Conservation (phyloP, 331 rosid genomes). For the Rhamnella rubrinervis region DNA sequence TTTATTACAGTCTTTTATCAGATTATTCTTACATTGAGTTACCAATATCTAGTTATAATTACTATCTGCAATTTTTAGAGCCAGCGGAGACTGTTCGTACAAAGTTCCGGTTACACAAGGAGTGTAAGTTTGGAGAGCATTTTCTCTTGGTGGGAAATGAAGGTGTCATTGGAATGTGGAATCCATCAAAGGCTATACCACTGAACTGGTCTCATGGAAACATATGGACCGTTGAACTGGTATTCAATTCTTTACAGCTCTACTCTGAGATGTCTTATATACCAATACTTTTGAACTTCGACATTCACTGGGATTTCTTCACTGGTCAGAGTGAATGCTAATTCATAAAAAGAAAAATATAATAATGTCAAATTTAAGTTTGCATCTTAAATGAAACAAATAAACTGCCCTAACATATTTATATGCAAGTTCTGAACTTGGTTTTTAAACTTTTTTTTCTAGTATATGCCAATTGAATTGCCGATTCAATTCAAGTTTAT, state of each 20-base stretch:
- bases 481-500: slow-evolving; percentile 25
- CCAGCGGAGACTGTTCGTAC: slow-evolving; percentile 5
- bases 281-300: too few relatives aligned
- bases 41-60: neutral
- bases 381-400: too few relatives aligned
- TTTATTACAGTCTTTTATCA: neutral
- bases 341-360: too few relatives aligned
- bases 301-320: too few relatives aligned
- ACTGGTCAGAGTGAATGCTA: too few relatives aligned
- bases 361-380: too few relatives aligned
- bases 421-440: neutral
- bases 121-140: slow-evolving; percentile 16
- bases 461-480: slow-evolving; percentile 12
- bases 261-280: too few relatives aligned
- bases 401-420: too few relatives aligned
- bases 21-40: too few relatives aligned
- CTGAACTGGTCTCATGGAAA: slow-evolving; percentile 24
- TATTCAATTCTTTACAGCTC: too few relatives aligned
- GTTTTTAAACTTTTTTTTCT: neutral
- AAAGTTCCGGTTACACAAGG: slow-evolving; percentile 16
- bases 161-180: slow-evolving; percentile 17
- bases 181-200: slow-evolving; percentile 13
- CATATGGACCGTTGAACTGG: slow-evolving; percentile 8
- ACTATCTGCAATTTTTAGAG: slow-evolving; percentile 2
- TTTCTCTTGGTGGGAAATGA: slow-evolving; percentile 22